These are phyloP conservation scores for Amanita inopinata DNA, from an alignment of 768 basidiomycete genomes.

Conservation along the genomic window DNA sequence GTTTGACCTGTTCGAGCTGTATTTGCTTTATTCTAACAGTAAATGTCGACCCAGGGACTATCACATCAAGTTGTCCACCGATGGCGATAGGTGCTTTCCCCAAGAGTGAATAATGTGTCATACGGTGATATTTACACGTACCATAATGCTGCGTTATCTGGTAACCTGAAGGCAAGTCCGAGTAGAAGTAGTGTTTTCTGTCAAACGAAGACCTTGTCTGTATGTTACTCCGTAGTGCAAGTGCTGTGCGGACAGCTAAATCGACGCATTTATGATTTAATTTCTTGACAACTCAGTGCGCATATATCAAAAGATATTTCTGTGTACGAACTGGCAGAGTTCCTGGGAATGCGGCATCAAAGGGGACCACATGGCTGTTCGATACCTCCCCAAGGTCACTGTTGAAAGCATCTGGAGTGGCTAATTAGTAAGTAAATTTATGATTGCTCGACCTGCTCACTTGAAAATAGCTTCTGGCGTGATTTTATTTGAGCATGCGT, in stretches of 20 bases:
- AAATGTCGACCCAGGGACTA: constrained; percentile 27
- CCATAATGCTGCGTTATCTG: constrained; percentile 97
- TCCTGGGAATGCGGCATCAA: constrained; percentile 91
- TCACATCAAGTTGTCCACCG: constrained; percentile 43
- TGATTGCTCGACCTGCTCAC: constrained; percentile 24
- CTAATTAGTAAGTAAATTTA: neutral
- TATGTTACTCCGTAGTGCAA: constrained; percentile 62
- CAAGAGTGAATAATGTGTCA: neutral
- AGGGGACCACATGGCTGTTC: constrained; percentile 65
- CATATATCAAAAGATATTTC: neutral
- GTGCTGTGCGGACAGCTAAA: constrained; percentile 69
- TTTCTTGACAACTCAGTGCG: constrained; percentile 26
- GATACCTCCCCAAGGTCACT: constrained; percentile 36
- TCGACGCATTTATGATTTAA: constrained; percentile 65
- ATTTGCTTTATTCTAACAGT: constrained; percentile 85
- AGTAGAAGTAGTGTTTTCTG: constrained; percentile 97
- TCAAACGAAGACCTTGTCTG: constrained; percentile 78
- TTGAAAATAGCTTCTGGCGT: constrained; percentile 81
- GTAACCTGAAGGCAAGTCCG: constrained; percentile 88
- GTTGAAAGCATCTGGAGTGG: constrained; percentile 29
- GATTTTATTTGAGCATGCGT: constrained; percentile 93
- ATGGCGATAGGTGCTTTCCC: constrained; percentile 67
- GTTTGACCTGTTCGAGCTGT: constrained; percentile 85
- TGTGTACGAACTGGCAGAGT: constrained; percentile 67
- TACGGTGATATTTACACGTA: constrained; percentile 19